phyloP scores from a whole-genome alignment of 2,329 filamentous ascomycete genomes.

The Xylaria sp. region DNA sequence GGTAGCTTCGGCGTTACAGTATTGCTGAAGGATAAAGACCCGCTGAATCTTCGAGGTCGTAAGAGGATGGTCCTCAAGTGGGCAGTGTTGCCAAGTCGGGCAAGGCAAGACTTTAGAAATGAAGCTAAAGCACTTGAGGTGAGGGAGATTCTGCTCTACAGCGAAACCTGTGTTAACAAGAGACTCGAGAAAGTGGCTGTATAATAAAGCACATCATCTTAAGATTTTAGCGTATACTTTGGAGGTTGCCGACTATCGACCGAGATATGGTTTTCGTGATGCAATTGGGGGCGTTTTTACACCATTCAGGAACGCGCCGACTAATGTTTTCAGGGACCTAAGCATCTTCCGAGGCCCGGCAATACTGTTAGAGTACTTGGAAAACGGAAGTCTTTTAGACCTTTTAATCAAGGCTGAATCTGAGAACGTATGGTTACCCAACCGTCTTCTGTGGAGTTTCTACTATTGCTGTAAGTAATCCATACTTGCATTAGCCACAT shows the following conservation, averaged over 20 bases:
- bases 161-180: neutral
- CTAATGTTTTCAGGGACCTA: neutral
- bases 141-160: neutral
- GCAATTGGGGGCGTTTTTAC: neutral
- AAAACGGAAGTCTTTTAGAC: neutral
- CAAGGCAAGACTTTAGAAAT: neutral
- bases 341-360: slow-evolving; percentile 5
- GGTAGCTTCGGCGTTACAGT: slow-evolving; percentile 12
- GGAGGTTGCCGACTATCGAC: neutral
- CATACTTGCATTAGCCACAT: neutral
- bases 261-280: neutral
- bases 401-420: fast-evolving
- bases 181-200: neutral
- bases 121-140: neutral
- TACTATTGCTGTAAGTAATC: slow-evolving; percentile 15
- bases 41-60: neutral
- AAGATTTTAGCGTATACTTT: neutral
- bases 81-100: neutral
- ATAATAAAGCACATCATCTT: slow-evolving; percentile 4
- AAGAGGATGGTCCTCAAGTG: slow-evolving; percentile 19
- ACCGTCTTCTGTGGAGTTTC: slow-evolving; percentile 20
- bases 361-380: slow-evolving; percentile 18
- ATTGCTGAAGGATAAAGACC: slow-evolving; percentile 7
- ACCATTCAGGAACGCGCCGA: neutral
- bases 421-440: neutral